Evolutionary conservation across 352 stramenopile species (phyloP).

Genomic region (Globisporangium splendens): DNA sequence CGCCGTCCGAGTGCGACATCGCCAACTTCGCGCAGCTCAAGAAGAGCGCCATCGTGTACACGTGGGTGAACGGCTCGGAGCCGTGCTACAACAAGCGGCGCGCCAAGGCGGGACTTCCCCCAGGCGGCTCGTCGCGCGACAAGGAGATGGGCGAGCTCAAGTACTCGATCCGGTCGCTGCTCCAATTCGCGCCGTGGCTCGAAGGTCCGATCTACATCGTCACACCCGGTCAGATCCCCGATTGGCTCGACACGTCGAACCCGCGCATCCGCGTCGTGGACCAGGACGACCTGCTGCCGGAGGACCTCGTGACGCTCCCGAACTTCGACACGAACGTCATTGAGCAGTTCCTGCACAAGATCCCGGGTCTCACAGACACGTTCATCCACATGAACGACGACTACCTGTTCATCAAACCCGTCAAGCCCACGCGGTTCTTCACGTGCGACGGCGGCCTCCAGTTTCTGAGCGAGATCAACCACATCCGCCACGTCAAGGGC

Average conservation of each 20-base stretch:
- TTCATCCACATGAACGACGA: constrained; percentile 91
- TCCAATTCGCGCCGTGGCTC: constrained; percentile 78
- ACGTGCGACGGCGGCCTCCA: constrained; percentile 73
- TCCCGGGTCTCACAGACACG: constrained; percentile 81
- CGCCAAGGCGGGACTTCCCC: constrained; percentile 41
- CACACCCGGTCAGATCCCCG: constrained; percentile 72
- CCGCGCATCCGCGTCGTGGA: constrained; percentile 69
- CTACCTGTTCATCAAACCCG: constrained; percentile 84
- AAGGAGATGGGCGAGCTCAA: constrained; percentile 87
- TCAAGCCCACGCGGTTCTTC: constrained; percentile 82
- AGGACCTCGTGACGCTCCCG: constrained; percentile 46
- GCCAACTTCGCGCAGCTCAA: constrained; percentile 61
- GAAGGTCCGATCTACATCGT: constrained; percentile 84
- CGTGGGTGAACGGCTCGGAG: constrained; percentile 83
- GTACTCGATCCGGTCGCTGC: constrained; percentile 78
- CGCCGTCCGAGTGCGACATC: constrained; percentile 57
- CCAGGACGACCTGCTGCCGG: constrained; percentile 72
- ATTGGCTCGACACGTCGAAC: constrained; percentile 74
- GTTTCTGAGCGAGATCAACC: constrained; percentile 79
- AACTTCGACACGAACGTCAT: constrained; percentile 86
- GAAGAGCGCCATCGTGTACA: constrained; percentile 77
- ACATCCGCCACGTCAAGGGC: constrained; percentile 70
- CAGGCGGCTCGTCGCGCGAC: constrained; percentile 63
- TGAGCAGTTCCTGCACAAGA: constrained; percentile 85
- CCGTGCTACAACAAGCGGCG: constrained; percentile 71